These are phyloP conservation scores for Fusarium sp. DNA, from an alignment of 2,329 filamentous ascomycete species.

Conservation along the genomic window DNA sequence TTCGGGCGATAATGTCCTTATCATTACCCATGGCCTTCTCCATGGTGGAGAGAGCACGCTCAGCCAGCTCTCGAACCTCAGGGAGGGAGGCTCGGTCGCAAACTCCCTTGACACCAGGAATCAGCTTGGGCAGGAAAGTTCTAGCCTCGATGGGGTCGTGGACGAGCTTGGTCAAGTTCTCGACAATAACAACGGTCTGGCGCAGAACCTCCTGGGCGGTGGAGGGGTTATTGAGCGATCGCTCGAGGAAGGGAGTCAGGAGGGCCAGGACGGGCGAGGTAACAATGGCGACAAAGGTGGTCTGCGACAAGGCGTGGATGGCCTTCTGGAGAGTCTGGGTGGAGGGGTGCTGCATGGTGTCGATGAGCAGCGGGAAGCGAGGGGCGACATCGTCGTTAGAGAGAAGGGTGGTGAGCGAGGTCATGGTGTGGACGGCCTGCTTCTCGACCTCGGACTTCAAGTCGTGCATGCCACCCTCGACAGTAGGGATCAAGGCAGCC, in stretches of 20 bases:
- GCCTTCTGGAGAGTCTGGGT: constrained; percentile 91
- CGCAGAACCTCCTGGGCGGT: constrained; percentile 95
- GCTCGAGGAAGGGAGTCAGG: constrained; percentile 92
- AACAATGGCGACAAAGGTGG: constrained; percentile 97
- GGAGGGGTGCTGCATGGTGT: constrained; percentile 95
- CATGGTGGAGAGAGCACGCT: constrained; percentile 86
- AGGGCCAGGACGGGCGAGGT: constrained; percentile 95
- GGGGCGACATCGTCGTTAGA: constrained; percentile 98
- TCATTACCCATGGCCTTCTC: constrained; percentile 90
- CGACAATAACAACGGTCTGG: constrained; percentile 95
- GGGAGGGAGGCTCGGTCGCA: constrained; percentile 90
- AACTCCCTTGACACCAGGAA: constrained; percentile 92
- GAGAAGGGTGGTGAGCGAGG: constrained; percentile 85
- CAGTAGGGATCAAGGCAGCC: constrained; percentile 88
- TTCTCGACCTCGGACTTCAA: constrained; percentile 90
- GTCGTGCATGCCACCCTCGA: constrained; percentile 96
- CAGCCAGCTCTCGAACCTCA: constrained; percentile 91
- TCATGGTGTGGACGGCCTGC: constrained; percentile 93
- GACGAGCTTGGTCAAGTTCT: constrained; percentile 98
- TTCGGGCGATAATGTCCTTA: constrained; percentile 74
- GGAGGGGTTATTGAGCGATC: constrained; percentile 89
- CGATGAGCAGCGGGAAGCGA: constrained; percentile 90
- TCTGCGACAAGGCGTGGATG: constrained; percentile 95
- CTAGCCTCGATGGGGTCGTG: constrained; percentile 95
- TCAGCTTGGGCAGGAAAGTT: constrained; percentile 93